Percentiles rank a stretch among this genome's conserved stretches.
These are phyloP conservation scores for Solanum pimpinellifolium DNA, from an alignment of 257 asterid genomes.

Conservation along the genomic window DNA sequence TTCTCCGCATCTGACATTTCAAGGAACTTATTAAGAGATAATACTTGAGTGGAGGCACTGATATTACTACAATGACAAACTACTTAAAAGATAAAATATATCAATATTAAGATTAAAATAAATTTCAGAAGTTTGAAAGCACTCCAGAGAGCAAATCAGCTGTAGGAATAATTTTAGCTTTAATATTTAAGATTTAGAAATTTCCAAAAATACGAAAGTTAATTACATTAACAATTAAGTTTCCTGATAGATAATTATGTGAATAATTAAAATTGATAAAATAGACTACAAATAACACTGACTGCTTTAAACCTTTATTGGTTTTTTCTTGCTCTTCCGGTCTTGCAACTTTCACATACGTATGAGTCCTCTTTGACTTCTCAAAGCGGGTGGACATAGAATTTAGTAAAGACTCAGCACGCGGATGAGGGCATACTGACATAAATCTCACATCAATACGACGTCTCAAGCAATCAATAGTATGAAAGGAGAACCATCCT, in stretches of 20 bases:
- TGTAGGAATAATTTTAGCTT: background rate
- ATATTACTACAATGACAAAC: background rate
- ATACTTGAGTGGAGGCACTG: background rate
- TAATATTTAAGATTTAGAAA: background rate
- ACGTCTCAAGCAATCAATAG: conserved; percentile 49
- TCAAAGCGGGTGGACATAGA: conserved; percentile 53
- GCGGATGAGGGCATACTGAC: conserved; percentile 60
- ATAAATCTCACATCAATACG: conserved; percentile 77
- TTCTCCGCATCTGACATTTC: background rate
- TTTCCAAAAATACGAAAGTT: background rate
- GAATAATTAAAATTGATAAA: background rate
- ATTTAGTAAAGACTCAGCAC: conserved; percentile 57
- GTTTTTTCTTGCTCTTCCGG: conserved; percentile 35
- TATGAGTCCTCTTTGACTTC: conserved; percentile 36
- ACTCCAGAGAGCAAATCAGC: background rate
- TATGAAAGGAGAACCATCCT: conserved; percentile 73
- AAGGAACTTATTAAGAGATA: background rate
- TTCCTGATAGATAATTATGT: background rate
- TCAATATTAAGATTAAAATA: background rate
- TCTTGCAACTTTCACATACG: conserved; percentile 29
- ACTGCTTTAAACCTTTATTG: conserved; percentile 12
- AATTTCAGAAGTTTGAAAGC: background rate
- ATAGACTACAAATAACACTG: background rate
- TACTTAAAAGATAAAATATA: background rate
- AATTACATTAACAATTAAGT: background rate